Evolutionary conservation across 768 basidiomycete species (phyloP).

Genomic region (Dictyophora rubrovolvata): DNA sequence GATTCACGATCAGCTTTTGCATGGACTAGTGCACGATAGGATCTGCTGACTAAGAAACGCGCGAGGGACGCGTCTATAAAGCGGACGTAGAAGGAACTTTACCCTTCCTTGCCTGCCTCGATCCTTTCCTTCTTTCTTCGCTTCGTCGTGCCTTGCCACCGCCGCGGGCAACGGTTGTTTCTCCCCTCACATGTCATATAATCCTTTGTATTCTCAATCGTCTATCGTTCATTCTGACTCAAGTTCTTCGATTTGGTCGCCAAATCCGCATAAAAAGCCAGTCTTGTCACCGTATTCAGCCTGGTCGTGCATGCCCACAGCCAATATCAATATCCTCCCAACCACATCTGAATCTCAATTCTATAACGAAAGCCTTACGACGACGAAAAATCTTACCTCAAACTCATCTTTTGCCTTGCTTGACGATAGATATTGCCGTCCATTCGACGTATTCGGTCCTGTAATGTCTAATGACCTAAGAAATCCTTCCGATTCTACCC

Average conservation of each 20-base stretch:
- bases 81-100: constrained; percentile 1
- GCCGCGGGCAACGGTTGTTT: neutral
- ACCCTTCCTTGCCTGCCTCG: neutral
- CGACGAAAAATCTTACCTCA: constrained; percentile 25
- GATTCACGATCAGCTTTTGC: neutral
- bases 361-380: constrained; percentile 18
- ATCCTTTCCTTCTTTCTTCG: neutral
- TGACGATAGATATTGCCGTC: constrained; percentile 32
- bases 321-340: constrained; percentile 47
- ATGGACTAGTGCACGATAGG: neutral
- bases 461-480: constrained; percentile 19
- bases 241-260: constrained; percentile 66
- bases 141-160: neutral
- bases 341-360: constrained; percentile 24
- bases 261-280: constrained; percentile 36
- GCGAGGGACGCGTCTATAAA: constrained; percentile 10
- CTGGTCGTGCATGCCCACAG: constrained; percentile 59
- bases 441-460: constrained; percentile 53
- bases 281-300: constrained; percentile 39
- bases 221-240: neutral
- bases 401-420: constrained; percentile 22
- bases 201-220: constrained; percentile 6
- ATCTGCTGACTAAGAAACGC: constrained; percentile 7
- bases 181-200: constrained; percentile 7
- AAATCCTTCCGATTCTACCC: neutral